Evolutionary conservation across 2,329 filamentous ascomycete genomes (phyloP).

Genomic region (Diplodia seriata): DNA sequence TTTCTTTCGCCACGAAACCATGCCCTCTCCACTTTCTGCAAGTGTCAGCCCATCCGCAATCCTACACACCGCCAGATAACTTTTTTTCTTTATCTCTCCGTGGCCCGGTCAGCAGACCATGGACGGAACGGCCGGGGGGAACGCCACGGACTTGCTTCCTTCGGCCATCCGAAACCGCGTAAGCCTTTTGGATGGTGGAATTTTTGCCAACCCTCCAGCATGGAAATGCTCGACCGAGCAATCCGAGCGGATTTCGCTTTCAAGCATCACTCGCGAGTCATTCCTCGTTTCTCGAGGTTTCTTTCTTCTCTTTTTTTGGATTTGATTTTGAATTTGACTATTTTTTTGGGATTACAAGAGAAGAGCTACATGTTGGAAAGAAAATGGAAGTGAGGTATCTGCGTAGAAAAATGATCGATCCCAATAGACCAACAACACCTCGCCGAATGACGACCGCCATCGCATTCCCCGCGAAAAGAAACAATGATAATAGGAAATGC

Average conservation of each 20-base stretch:
- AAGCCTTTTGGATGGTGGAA: not conserved
- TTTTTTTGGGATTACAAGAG: slow-evolving; percentile 5
- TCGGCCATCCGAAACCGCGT: not conserved
- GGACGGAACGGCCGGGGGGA: too few relatives aligned
- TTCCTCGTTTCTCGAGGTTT: not conserved
- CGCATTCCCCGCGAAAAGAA: not conserved
- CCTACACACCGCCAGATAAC: slow-evolving; percentile 6
- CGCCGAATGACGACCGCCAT: slow-evolving; percentile 1
- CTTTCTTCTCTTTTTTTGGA: not conserved
- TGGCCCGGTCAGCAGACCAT: slow-evolving; percentile 5
- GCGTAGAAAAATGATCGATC: not conserved
- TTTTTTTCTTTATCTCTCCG: not conserved
- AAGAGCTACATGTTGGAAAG: slow-evolving; percentile 3
- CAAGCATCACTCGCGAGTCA: not conserved
- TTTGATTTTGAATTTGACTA: slow-evolving; percentile 1
- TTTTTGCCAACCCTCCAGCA: not conserved
- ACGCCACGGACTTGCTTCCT: slow-evolving; percentile 13
- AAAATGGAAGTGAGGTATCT: slow-evolving; percentile 14
- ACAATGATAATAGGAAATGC: not conserved
- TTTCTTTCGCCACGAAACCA: not conserved
- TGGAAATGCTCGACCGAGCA: not conserved
- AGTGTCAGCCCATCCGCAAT: slow-evolving; percentile 11
- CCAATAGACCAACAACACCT: slow-evolving; percentile 16
- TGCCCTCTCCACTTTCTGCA: not conserved
- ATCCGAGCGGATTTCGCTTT: slow-evolving; percentile 1